phyloP scores from a whole-genome alignment of 2,329 filamentous ascomycete genomes.

The Colletotrichum salicis region DNA sequence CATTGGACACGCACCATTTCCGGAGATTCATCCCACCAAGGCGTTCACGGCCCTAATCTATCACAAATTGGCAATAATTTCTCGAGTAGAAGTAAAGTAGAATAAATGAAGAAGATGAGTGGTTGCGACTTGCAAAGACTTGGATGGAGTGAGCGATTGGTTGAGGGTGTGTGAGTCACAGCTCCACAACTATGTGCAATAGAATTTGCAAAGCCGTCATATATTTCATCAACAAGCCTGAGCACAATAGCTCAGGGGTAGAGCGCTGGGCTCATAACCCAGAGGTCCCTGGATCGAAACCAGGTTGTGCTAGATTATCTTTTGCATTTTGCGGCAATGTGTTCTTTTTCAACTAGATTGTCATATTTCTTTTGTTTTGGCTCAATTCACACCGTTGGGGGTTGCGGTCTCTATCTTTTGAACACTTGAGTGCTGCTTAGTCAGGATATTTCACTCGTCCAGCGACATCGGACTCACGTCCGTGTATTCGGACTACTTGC shows the following conservation, averaged over 20 bases:
- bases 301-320: conserved; percentile 20
- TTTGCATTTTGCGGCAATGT: neutral
- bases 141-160: neutral
- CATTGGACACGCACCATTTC: no score
- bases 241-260: conserved; percentile 26
- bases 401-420: neutral
- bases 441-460: neutral
- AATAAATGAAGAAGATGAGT: neutral
- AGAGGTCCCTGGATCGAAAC: conserved; percentile 36
- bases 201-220: fast-evolving
- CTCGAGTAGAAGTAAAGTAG: neutral
- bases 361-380: neutral
- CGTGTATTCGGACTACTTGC: neutral
- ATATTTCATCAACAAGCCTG: neutral
- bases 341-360: neutral
- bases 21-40: no score
- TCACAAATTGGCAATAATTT: neutral
- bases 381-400: neutral
- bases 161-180: neutral
- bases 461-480: neutral
- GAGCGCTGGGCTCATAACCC: conserved; percentile 36
- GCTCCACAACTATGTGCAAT: neutral
- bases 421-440: neutral
- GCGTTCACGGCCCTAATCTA: conserved; percentile 45
- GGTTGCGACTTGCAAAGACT: neutral